These are phyloP conservation scores for Coniosporium apollinis DNA, from an alignment of 495 filamentous ascomycete species.

Conservation along the genomic window DNA sequence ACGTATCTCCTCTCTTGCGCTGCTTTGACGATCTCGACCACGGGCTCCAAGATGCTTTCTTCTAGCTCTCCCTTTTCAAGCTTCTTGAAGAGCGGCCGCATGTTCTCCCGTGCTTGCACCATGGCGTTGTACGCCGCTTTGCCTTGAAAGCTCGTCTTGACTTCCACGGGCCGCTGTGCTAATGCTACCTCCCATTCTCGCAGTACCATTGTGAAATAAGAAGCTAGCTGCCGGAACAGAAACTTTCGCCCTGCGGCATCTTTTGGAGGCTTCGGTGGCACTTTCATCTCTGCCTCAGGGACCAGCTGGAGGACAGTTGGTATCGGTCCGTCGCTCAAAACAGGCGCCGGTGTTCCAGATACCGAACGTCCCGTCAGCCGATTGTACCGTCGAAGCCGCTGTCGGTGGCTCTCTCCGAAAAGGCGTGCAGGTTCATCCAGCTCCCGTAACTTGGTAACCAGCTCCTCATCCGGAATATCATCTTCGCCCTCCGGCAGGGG, in stretches of 20 bases:
- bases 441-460: conserved; percentile 46
- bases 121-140: conserved; percentile 63
- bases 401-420: conserved; percentile 70
- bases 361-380: conserved; percentile 32
- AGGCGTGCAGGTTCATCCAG: conserved; percentile 55
- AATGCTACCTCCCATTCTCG: conserved; percentile 74
- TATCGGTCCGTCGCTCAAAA: conserved; percentile 37
- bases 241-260: conserved; percentile 34
- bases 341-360: conserved; percentile 31
- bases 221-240: conserved; percentile 73
- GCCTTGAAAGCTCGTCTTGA: conserved; percentile 58
- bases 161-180: conserved; percentile 41
- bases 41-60: conserved; percentile 58
- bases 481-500: conserved; percentile 32
- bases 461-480: conserved; percentile 57
- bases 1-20: conserved; percentile 85
- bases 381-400: conserved; percentile 51
- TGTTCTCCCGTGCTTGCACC: conserved; percentile 64
- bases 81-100: conserved; percentile 78
- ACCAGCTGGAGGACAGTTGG: conserved; percentile 60
- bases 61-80: conserved; percentile 69
- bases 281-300: conserved; percentile 73
- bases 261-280: conserved; percentile 40
- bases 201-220: conserved; percentile 87
- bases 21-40: conserved; percentile 86